A percentile compares a stretch with the other conserved stretches of the same genome.
Evolutionary conservation across 75 land plant species (phyloP).

Genomic region (Cunninghamia lanceolata): DNA sequence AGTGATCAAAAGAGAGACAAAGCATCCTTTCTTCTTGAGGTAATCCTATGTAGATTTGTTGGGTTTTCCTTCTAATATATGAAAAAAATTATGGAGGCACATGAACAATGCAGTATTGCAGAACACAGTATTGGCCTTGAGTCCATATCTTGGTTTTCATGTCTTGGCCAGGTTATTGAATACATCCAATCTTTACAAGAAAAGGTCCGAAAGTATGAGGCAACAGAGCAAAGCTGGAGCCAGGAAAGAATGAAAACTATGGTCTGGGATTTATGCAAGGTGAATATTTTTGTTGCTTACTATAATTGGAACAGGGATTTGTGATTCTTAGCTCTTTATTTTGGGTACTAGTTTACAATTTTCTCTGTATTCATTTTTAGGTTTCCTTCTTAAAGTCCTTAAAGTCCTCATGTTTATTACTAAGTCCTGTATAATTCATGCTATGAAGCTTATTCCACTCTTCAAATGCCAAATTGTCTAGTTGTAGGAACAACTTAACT

Average conservation of each 20-base stretch:
- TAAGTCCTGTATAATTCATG: background rate
- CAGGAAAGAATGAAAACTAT: constrained; percentile 66
- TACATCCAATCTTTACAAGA: constrained; percentile 86
- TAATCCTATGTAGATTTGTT: constrained; percentile 12
- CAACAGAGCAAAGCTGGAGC: constrained; percentile 54
- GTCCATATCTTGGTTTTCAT: background rate
- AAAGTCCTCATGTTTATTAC: background rate
- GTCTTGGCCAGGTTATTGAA: constrained; percentile 71
- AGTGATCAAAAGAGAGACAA: constrained; percentile 97
- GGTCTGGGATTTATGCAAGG: constrained; percentile 62
- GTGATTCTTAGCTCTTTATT: background rate
- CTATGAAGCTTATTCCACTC: background rate
- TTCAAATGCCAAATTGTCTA: background rate
- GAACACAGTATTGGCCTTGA: background rate
- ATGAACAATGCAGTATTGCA: background rate
- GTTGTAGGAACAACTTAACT: background rate
- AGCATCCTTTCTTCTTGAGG: constrained; percentile 93
- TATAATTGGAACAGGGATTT: background rate
- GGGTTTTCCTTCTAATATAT: background rate
- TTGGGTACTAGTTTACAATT: background rate
- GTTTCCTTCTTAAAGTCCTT: background rate
- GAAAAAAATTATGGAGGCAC: background rate
- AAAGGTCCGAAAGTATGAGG: constrained; percentile 76
- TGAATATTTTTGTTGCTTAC: background rate
- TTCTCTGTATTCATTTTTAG: background rate